phyloP scores from a whole-genome alignment of 345 rosid species.

The Rhodamnia argentea region DNA sequence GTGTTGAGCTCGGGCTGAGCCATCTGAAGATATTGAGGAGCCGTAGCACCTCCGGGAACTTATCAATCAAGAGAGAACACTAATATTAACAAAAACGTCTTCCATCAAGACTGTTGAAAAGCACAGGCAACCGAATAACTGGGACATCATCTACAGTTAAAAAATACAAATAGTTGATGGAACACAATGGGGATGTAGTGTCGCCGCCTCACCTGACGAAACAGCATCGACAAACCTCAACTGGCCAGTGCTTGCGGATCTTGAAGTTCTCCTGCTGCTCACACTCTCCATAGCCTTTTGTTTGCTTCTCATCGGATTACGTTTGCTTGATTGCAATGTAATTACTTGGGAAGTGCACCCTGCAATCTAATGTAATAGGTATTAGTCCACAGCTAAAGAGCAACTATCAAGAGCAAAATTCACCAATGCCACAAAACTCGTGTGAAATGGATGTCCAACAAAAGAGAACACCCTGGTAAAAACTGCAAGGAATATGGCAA shows the following conservation, averaged over 20 bases:
- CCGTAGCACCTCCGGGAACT: background rate
- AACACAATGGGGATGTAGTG: background rate
- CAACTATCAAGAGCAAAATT: background rate
- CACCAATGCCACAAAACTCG: background rate
- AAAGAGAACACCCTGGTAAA: background rate
- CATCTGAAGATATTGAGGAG: background rate
- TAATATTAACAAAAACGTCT: background rate
- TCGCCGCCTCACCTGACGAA: background rate
- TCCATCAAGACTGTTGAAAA: background rate
- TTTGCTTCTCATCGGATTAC: background rate
- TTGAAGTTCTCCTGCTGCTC: background rate
- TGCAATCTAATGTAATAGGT: background rate
- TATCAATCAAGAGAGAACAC: background rate
- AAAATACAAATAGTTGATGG: background rate
- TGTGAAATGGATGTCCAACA: background rate
- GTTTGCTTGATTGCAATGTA: background rate
- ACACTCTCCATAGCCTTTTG: background rate
- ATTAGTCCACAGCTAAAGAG: background rate
- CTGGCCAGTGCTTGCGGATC: background rate
- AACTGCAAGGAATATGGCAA: background rate
- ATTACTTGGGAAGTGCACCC: background rate
- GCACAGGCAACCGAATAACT: background rate
- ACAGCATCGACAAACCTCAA: background rate
- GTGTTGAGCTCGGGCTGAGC: background rate
- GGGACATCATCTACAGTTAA: background rate